These are phyloP conservation scores for Tetradesmus lagerheimii DNA, from an alignment of 139 green algal genomes.

Conservation along the genomic window DNA sequence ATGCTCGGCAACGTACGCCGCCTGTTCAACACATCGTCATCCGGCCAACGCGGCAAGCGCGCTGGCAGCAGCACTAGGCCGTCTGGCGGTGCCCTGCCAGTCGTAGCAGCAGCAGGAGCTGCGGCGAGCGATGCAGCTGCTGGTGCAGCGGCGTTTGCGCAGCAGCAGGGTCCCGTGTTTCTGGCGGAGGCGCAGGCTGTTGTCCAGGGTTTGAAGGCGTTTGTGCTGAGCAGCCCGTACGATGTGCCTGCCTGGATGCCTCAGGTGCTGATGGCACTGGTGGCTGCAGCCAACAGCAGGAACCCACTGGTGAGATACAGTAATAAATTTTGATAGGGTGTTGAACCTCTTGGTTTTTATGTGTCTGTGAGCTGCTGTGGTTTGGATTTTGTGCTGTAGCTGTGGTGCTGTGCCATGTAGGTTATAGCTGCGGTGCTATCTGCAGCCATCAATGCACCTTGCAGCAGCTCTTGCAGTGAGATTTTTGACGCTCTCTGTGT, in stretches of 20 bases:
- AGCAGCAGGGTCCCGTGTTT: conserved; percentile 51
- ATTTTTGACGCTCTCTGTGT: no score
- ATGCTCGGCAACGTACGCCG: conserved; percentile 57
- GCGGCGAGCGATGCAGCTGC: not conserved
- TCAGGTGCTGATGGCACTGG: conserved; percentile 81
- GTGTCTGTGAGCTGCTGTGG: not conserved
- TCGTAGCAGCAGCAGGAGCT: conserved; percentile 38
- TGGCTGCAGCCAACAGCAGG: conserved; percentile 52
- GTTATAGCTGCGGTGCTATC: no score
- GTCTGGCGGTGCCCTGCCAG: not conserved
- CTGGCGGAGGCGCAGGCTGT: conserved; percentile 45
- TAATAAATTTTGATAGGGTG: no score
- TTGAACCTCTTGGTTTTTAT: not conserved
- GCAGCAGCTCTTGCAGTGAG: no score
- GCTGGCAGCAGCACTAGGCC: not conserved
- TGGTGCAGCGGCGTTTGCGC: conserved; percentile 32
- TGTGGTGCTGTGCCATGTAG: no score
- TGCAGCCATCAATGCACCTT: no score
- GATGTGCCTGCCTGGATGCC: conserved; percentile 89
- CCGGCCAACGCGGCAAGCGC: not conserved
- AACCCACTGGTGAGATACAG: conserved; percentile 5
- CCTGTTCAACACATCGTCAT: conserved; percentile 59
- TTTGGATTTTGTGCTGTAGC: not conserved
- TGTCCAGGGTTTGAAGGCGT: conserved; percentile 83
- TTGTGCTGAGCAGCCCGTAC: conserved; percentile 88